These are phyloP conservation scores for Erigeron philadelphicus DNA, from an alignment of 140 eudicot genomes.

Conservation along the genomic window DNA sequence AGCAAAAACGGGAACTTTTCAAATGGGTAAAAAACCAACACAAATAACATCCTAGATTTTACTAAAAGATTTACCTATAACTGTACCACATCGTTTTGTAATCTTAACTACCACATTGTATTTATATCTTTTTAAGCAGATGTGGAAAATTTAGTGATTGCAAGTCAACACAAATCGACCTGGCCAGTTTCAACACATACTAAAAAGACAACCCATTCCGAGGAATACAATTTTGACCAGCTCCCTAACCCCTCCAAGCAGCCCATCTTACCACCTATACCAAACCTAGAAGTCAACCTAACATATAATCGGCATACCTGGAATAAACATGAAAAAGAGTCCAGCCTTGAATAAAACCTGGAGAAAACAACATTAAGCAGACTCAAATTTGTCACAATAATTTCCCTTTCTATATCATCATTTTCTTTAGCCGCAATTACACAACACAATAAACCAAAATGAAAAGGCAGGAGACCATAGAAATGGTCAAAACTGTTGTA, in stretches of 20 bases:
- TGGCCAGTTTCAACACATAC: no score
- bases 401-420: conserved; percentile 31
- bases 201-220: no score
- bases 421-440: conserved; percentile 32
- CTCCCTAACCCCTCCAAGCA: neutral
- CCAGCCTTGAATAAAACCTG: conserved; percentile 11
- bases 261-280: neutral
- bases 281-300: neutral
- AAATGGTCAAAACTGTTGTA: conserved; percentile 34
- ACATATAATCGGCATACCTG: conserved; percentile 18
- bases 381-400: conserved; percentile 12
- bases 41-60: neutral
- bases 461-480: conserved; percentile 15
- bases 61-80: neutral
- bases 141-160: no score
- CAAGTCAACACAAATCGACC: no score
- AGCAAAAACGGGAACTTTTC: neutral
- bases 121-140: no score
- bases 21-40: neutral
- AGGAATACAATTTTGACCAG: neutral
- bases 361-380: conserved; percentile 21
- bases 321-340: conserved; percentile 7
- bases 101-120: no score
- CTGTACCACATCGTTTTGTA: no score
- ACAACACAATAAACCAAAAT: conserved; percentile 30